Evolutionary conservation across 805 yeast genomes (phyloP).

Genomic region (Wickerhamomyces kurtzmanii): DNA sequence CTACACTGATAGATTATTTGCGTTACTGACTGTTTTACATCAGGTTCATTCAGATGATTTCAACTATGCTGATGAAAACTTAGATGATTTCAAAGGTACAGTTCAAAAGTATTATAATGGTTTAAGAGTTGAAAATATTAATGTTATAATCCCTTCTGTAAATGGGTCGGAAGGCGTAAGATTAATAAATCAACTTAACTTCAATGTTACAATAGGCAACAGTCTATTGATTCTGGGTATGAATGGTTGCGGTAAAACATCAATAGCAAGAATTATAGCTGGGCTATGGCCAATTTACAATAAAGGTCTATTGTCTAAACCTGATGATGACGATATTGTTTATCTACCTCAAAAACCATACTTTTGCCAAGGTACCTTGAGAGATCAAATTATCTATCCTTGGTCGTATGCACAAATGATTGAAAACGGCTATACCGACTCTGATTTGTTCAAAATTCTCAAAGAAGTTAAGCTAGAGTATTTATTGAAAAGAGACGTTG

Average conservation of each 20-base stretch:
- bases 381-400: constrained; percentile 91
- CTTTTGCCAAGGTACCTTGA: constrained; percentile 70
- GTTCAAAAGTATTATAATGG: constrained; percentile 70
- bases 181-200: constrained; percentile 50
- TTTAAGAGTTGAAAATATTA: constrained; percentile 73
- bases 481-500: constrained; percentile 54
- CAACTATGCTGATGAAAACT: constrained; percentile 25
- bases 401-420: constrained; percentile 69
- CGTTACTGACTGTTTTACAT: constrained; percentile 66
- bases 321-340: constrained; percentile 56
- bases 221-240: constrained; percentile 76
- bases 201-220: constrained; percentile 40
- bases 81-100: constrained; percentile 64
- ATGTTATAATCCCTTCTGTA: constrained; percentile 67
- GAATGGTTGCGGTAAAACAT: constrained; percentile 85
- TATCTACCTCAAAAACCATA: constrained; percentile 85
- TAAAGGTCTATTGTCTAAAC: constrained; percentile 71
- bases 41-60: constrained; percentile 58
- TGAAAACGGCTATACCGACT: constrained; percentile 61
- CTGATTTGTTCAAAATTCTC: constrained; percentile 54
- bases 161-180: constrained; percentile 53
- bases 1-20: constrained; percentile 78
- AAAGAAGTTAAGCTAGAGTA: constrained; percentile 75
- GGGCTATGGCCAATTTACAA: constrained; percentile 87
- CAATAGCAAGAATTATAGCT: constrained; percentile 74